These are phyloP conservation scores for Comarum palustre DNA, from an alignment of 306 rosid species.

Conservation along the genomic window DNA sequence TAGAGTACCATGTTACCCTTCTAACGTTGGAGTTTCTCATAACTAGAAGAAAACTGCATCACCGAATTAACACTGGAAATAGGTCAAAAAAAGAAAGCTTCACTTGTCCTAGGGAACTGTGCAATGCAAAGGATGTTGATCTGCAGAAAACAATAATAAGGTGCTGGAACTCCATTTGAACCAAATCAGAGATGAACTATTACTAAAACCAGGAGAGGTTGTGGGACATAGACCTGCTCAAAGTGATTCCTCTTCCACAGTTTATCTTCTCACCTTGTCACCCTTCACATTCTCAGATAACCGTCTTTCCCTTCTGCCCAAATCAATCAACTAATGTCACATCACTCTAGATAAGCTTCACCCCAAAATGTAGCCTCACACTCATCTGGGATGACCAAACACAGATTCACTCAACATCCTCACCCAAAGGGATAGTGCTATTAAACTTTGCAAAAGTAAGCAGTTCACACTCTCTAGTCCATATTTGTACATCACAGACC, in stretches of 20 bases:
- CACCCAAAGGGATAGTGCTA: neutral
- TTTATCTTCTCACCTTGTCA: neutral
- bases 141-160: neutral
- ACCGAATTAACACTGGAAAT: neutral
- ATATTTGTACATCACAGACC: neutral
- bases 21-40: neutral
- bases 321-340: neutral
- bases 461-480: neutral
- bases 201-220: neutral
- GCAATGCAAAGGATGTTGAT: neutral
- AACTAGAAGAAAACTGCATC: neutral
- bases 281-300: neutral
- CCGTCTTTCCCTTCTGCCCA: neutral
- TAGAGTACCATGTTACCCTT: neutral
- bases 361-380: neutral
- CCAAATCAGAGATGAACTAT: neutral
- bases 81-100: neutral
- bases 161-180: neutral
- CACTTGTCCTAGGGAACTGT: neutral
- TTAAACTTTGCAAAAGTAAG: neutral
- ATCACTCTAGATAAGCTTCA: neutral
- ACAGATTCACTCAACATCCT: neutral
- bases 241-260: neutral
- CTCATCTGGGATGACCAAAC: neutral
- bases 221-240: neutral